These are phyloP conservation scores for Thuidium tamariscinum DNA, from an alignment of 225 moss, liverwort and hornwort genomes.

Conservation along the genomic window DNA sequence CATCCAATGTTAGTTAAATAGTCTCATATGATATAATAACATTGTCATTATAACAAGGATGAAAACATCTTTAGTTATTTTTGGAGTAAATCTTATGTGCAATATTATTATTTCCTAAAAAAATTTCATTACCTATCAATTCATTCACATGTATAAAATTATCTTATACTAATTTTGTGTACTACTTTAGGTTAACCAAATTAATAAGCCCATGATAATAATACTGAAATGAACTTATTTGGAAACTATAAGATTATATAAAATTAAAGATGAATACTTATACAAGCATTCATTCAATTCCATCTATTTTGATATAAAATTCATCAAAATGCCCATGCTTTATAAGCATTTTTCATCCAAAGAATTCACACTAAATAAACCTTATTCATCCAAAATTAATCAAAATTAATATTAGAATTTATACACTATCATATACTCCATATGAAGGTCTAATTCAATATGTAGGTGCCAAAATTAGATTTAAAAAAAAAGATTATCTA, in stretches of 20 bases:
- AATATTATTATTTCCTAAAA: neutral
- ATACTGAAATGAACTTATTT: neutral
- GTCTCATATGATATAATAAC: neutral
- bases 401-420: neutral
- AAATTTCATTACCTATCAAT: neutral
- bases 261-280: neutral
- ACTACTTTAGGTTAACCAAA: neutral
- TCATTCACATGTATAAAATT: neutral
- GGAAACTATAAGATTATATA: rapidly evolving
- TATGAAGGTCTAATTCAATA: too few relatives aligned
- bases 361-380: neutral
- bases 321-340: neutral
- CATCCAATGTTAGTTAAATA: neutral
- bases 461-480: too few relatives aligned
- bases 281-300: neutral
- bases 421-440: too few relatives aligned
- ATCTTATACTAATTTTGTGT: neutral
- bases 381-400: neutral
- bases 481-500: too few relatives aligned
- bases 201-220: neutral
- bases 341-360: neutral
- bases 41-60: too few relatives aligned
- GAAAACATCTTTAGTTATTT: neutral
- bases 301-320: neutral
- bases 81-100: neutral